Base-by-base conservation (phyloP, 2,329 filamentous ascomycete genomes). In the Metarhizium robertsii region DNA sequence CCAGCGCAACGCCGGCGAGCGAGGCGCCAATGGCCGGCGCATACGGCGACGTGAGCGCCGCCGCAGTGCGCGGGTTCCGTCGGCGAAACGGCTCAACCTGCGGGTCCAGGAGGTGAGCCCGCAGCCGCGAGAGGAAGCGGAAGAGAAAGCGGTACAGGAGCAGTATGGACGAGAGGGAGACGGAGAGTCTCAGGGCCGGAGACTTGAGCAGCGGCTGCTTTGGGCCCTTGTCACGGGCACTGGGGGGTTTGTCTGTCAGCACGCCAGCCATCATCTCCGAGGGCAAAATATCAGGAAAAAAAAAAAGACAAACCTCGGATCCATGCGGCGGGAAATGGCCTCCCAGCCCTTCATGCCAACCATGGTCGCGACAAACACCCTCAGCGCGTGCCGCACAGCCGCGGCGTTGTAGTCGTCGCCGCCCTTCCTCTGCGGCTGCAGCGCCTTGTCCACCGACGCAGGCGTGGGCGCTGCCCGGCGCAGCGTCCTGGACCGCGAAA, bases 11-110 rank as follows among this genome's bases (percentile, higher is more conserved):
- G 3, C 92, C 92, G 1, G 92, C 90, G 50, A 96, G 71, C 63
- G 89, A 91, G 6, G 92, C 92, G 11, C 92, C 94, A n/a, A 96
- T 79, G 2, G 92, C 91, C 1, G 92, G 92, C 1, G 92, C 88
- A 67, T 91, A 87, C 10, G 81, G 79, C 2, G 90, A 95, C 0
- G 91, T 96, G 56, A 99, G 77, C 0, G 88, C 83, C 20, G 77
- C 77, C 0, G 88, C 80, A 13, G 91, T 82, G 18, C 82, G 81
- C 0, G 92, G 92, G 65, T 97, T 96, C 54, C 92, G 86, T 56
- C 79, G 76, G 14, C 91, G 82, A 71, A 97, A 96, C 0, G 89
- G 86, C 54, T 81, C 80, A 1, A 92, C 90, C 55, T 89, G 82
- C n/a, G 89, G 81, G 40, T 87, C 85, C 46, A 95, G 83, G 4